Percentiles rank a stretch among this genome's conserved stretches.
These are phyloP conservation scores for Cladosporium oxysporum DNA, from an alignment of 2,329 filamentous ascomycete species.

Conservation along the genomic window DNA sequence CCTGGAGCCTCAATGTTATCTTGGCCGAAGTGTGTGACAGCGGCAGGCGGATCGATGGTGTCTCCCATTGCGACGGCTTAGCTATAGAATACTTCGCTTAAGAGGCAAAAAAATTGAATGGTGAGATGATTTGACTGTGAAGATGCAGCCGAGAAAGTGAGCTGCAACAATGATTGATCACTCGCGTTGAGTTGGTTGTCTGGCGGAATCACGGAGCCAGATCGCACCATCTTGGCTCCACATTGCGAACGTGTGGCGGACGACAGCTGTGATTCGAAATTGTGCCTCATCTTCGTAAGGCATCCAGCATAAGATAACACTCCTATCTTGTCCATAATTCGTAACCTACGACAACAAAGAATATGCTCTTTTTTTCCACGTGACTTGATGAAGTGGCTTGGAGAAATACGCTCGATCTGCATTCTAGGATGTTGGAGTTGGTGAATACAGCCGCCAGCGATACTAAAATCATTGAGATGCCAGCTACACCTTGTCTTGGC, in stretches of 20 bases:
- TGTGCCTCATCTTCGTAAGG: background rate
- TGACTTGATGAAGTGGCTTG: too few species aligned
- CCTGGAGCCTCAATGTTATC: constrained; percentile 1
- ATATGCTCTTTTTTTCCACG: too few species aligned
- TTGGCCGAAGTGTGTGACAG: constrained; percentile 12
- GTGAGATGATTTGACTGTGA: background rate
- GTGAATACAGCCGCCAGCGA: background rate
- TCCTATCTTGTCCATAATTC: background rate
- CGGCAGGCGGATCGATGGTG: constrained; percentile 8
- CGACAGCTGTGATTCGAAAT: background rate
- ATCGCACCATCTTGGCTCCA: constrained; percentile 19
- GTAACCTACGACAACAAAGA: too few species aligned
- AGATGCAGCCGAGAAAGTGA: background rate
- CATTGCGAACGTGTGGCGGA: constrained; percentile 10
- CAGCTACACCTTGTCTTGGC: background rate
- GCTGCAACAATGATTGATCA: background rate
- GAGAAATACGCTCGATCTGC: background rate
- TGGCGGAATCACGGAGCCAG: background rate
- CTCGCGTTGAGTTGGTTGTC: constrained; percentile 1
- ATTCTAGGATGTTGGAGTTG: background rate
- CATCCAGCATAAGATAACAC: background rate
- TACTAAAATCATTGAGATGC: background rate
- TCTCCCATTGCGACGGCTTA: constrained; percentile 7
- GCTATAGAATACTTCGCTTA: background rate
- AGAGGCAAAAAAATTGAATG: background rate